Evolutionary conservation across 805 yeast genomes (phyloP), one percentile per base, ranked within the genome.

Genomic region (Yueomyces sp.): DNA sequence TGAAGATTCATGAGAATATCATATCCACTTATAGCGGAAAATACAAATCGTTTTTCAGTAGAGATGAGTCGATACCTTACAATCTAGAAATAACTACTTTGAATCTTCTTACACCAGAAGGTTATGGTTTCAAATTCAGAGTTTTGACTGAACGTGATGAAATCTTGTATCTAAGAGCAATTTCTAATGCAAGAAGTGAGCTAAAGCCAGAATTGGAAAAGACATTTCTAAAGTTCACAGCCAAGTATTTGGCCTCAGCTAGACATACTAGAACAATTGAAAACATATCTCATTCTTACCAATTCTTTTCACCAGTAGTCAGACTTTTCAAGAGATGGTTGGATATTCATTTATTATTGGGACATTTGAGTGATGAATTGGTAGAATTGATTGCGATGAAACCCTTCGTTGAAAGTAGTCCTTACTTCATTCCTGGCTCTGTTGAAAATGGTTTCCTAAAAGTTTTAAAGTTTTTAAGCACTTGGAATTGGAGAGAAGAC

Each of bases 401-500:
- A 52, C 85, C 85, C 26, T 92, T 90, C 65, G 81, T 86, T 40
- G 94, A 87, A 56, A 80, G 88, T 6, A 79, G 84, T 0, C 95
- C 96, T n/a, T 88, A 74, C 64, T 70, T 77, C 1, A 72, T 77
- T 2, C 97, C 98, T 3, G 76, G 81, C 29, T 79, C 90, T 44
- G 77, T 81, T 6, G 80, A 78, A 48, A 73, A 81, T 44, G 98
- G 95, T 4, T 86, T 92, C 57, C 65, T 85, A 46, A 79, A 92
- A 46, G 73, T 80, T 9, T 59, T 92, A 36, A 67, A 74, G 40
- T 84, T 81, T 53, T 60, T 92, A 39, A 72, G 94, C 28, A 64
- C 64, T 38, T 92, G 98, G 98, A 87, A 92, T 60, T 92, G 98
- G 98, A 81, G 76, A 53, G 94, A 84, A 49, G 86, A 81, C 40